Conservation (phyloP, 169 alveolate genomes). For the Eimeria sp. region DNA sequence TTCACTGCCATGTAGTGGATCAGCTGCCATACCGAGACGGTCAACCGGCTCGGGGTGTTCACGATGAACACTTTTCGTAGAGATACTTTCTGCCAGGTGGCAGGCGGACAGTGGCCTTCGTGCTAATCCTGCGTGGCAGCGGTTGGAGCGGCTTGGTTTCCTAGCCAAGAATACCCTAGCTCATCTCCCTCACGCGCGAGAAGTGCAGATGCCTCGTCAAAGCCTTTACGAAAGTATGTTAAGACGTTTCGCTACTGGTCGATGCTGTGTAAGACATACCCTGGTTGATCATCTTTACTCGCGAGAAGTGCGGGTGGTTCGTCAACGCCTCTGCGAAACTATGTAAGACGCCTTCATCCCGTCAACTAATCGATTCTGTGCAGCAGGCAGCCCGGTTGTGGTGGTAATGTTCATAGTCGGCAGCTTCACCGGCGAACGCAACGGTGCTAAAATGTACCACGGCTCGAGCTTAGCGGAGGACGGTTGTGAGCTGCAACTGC, state of each 20-base stretch:
- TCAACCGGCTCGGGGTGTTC: neutral
- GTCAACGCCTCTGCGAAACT: no score
- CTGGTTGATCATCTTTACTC: no score
- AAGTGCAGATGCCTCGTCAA: no score
- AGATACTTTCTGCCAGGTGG: neutral
- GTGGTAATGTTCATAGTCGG: neutral
- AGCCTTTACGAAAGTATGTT: no score
- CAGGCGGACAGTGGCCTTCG: neutral
- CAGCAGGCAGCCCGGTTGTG: neutral
- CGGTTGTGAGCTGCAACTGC: neutral
- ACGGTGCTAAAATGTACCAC: neutral
- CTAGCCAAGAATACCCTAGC: no score
- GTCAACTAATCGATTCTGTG: no score
- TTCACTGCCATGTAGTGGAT: neutral
- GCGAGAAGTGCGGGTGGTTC: no score
- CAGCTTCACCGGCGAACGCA: neutral
- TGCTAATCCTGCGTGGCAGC: no score
- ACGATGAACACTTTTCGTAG: neutral
- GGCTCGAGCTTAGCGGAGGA: neutral
- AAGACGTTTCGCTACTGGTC: neutral
- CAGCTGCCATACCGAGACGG: neutral
- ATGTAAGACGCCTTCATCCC: no score
- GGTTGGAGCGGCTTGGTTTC: no score
- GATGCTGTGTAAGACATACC: no score
- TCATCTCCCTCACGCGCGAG: no score